Conservation (phyloP, 192 early-diverging fungal genomes). For the Radiomyces spectabilis region DNA sequence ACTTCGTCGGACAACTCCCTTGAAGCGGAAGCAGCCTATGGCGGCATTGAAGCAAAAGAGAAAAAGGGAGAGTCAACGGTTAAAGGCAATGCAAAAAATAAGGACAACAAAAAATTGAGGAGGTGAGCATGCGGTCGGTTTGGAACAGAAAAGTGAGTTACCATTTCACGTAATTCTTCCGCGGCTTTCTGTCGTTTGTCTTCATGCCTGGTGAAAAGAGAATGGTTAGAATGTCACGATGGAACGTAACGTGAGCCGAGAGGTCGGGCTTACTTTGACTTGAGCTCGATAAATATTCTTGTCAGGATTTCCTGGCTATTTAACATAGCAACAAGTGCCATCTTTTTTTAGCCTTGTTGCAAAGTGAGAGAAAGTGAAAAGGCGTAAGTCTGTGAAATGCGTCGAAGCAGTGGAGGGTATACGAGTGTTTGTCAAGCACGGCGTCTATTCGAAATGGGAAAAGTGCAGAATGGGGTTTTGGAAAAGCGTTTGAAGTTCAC, state of each 20-base stretch:
- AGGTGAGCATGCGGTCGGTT: too few relatives aligned
- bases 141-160: constrained; percentile 20
- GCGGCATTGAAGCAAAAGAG: background rate
- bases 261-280: constrained; percentile 36
- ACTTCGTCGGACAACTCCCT: constrained; percentile 68
- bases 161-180: constrained; percentile 54
- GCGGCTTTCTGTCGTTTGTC: constrained; percentile 49
- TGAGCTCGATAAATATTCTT: constrained; percentile 35
- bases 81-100: background rate
- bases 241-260: background rate
- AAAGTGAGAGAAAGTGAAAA: too few relatives aligned
- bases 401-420: too few relatives aligned
- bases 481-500: too few relatives aligned
- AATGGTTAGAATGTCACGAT: background rate
- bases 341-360: too few relatives aligned
- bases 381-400: too few relatives aligned
- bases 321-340: constrained; percentile 23
- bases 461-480: too few relatives aligned
- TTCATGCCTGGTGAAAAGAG: constrained; percentile 43
- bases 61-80: background rate
- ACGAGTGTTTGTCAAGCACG: too few relatives aligned
- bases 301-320: constrained; percentile 26
- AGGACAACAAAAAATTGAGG: background rate
- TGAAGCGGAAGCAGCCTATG: constrained; percentile 9
- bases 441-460: too few relatives aligned